These are phyloP conservation scores for Cardamine chenopodiifolia DNA, from an alignment of 345 rosid genomes.

Conservation along the genomic window DNA sequence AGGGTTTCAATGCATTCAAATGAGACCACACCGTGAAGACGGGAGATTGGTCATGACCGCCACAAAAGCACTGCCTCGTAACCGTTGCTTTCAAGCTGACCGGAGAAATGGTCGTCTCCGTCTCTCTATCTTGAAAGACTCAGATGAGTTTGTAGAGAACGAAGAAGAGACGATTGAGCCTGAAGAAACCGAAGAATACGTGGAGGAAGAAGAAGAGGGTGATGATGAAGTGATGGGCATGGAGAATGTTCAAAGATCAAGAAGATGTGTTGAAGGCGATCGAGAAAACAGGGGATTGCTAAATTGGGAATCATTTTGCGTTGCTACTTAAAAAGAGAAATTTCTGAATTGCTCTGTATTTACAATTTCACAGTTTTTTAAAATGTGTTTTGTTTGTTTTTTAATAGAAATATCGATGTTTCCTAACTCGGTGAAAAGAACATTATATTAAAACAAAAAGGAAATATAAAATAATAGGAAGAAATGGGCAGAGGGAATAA, in stretches of 20 bases:
- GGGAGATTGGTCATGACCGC: slow-evolving; percentile 76
- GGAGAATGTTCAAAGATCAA: slow-evolving; percentile 41
- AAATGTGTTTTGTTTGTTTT: neutral
- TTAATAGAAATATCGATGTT: slow-evolving; percentile 23
- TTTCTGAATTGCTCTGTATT: slow-evolving; percentile 34
- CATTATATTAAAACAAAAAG: neutral
- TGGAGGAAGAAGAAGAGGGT: slow-evolving; percentile 2
- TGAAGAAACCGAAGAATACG: slow-evolving; percentile 25
- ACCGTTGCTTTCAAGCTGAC: slow-evolving; percentile 56
- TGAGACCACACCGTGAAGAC: slow-evolving; percentile 69
- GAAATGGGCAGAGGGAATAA: slow-evolving; percentile 39
- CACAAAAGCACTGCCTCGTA: slow-evolving; percentile 42
- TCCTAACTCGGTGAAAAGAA: slow-evolving; percentile 18
- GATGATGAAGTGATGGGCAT: slow-evolving; percentile 33
- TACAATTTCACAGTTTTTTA: slow-evolving; percentile 22
- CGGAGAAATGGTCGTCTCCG: slow-evolving; percentile 85
- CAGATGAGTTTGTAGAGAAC: slow-evolving; percentile 20
- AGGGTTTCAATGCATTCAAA: slow-evolving; percentile 54
- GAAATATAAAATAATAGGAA: neutral
- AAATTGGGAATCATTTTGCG: slow-evolving; percentile 61
- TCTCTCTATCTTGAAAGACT: slow-evolving; percentile 48
- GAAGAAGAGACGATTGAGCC: slow-evolving; percentile 31
- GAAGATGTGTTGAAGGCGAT: slow-evolving; percentile 57
- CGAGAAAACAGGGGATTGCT: slow-evolving; percentile 48
- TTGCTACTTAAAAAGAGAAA: slow-evolving; percentile 55